A percentile compares a stretch with the other conserved stretches of the same genome.
Evolutionary conservation across 2,329 filamentous ascomycete genomes (phyloP).

Genomic region (Leptosphaerulina australis): DNA sequence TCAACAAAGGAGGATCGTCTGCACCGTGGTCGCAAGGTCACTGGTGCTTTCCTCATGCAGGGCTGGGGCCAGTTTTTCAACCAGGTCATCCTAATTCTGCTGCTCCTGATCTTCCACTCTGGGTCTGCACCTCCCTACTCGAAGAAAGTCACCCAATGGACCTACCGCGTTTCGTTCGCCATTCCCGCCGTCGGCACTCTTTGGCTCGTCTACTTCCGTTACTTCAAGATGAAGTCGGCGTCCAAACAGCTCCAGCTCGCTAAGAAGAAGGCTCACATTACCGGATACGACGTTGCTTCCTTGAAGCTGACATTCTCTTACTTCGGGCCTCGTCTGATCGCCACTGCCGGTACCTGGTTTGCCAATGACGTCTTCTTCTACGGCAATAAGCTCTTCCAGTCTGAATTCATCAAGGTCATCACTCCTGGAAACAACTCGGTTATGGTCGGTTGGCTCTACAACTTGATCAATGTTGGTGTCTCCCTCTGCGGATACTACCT

Average conservation of each 20-base stretch:
- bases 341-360: conserved; percentile 90
- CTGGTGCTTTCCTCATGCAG: conserved; percentile 96
- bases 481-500: conserved; percentile 88
- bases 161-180: conserved; percentile 90
- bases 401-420: conserved; percentile 84
- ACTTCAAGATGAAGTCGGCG: conserved; percentile 90
- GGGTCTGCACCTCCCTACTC: conserved; percentile 78
- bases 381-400: conserved; percentile 97
- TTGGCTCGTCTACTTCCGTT: conserved; percentile 96
- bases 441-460: conserved; percentile 90
- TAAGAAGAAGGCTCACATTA: conserved; percentile 86
- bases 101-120: conserved; percentile 87
- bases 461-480: conserved; percentile 87
- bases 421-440: conserved; percentile 71
- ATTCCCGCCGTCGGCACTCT: conserved; percentile 88
- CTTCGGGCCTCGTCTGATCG: conserved; percentile 85
- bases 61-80: conserved; percentile 97
- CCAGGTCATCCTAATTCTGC: conserved; percentile 84
- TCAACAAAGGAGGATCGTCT: conserved; percentile 92
- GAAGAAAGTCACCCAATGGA: conserved; percentile 78
- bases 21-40: conserved; percentile 94
- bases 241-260: conserved; percentile 79
- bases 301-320: conserved; percentile 77
- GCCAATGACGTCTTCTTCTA: conserved; percentile 99
- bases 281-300: conserved; percentile 89